phyloP scores from a whole-genome alignment of 2,329 filamentous ascomycete species.

The Fusarium denticulatum region DNA sequence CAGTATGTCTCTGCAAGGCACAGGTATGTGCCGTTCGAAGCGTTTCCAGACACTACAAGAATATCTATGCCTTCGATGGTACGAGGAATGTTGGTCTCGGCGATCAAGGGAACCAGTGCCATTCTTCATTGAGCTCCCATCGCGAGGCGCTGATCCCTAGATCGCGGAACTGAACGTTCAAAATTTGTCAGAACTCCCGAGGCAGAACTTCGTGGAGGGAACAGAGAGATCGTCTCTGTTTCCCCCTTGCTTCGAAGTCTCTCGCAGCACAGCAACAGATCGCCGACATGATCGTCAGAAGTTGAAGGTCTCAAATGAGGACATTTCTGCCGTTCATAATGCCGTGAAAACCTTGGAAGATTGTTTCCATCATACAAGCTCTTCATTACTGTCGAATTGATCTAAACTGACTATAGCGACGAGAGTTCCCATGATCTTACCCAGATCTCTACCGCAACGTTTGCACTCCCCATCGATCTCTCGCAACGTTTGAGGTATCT shows the following conservation, averaged over 20 bases:
- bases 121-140: neutral
- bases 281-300: neutral
- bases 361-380: rapidly evolving
- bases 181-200: too few species aligned
- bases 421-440: neutral
- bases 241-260: neutral
- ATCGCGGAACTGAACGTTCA: too few species aligned
- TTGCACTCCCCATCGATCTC: neutral
- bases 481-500: neutral
- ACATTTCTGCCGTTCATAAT: neutral
- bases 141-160: neutral
- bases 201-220: rapidly evolving
- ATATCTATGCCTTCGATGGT: neutral
- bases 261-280: neutral
- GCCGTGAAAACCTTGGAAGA: neutral
- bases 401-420: neutral
- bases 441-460: neutral
- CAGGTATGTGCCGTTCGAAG: rapidly evolving
- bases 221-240: neutral
- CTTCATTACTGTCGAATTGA: neutral
- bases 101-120: neutral
- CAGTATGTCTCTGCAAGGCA: neutral
- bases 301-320: neutral
- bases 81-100: neutral
- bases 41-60: rapidly evolving